Conservation (phyloP, 2,329 filamentous ascomycete species). For the Phialocephala subalpina region DNA sequence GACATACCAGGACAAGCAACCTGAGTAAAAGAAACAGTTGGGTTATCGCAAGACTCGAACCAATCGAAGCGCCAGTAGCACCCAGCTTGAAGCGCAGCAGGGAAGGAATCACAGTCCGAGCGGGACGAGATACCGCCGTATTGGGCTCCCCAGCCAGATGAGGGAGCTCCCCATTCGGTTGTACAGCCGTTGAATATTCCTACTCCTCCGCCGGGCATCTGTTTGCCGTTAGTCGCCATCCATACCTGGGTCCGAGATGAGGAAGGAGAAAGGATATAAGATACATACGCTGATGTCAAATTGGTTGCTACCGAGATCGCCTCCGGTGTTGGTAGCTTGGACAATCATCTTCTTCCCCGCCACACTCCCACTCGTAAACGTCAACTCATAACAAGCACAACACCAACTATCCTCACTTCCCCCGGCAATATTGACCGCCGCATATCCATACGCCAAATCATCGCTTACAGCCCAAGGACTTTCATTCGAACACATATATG, state of each 20-base stretch:
- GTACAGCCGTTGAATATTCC: slow-evolving; percentile 63
- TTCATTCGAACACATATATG: slow-evolving; percentile 68
- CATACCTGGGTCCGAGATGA: background rate
- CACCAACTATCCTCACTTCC: slow-evolving; percentile 67
- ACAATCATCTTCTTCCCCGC: slow-evolving; percentile 69
- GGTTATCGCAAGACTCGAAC: slow-evolving; percentile 58
- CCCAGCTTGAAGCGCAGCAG: slow-evolving; percentile 50
- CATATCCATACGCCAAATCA: slow-evolving; percentile 69
- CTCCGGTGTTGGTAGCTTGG: slow-evolving; percentile 71
- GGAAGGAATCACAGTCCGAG: slow-evolving; percentile 53
- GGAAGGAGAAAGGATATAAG: background rate
- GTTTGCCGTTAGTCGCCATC: slow-evolving; percentile 10
- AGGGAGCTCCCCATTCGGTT: slow-evolving; percentile 53
- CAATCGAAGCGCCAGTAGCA: slow-evolving; percentile 62
- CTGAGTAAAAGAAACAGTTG: slow-evolving; percentile 51
- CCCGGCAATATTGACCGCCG: slow-evolving; percentile 64
- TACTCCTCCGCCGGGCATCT: slow-evolving; percentile 63
- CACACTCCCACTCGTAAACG: slow-evolving; percentile 57
- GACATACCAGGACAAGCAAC: slow-evolving; percentile 51
- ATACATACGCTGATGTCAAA: slow-evolving; percentile 57
- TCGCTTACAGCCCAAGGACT: slow-evolving; percentile 68
- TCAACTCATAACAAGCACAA: slow-evolving; percentile 67
- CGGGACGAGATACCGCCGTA: slow-evolving; percentile 56
- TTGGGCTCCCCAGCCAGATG: slow-evolving; percentile 52
- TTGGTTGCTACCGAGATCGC: slow-evolving; percentile 62